A percentile compares a stretch with the other conserved stretches of the same genome.
Evolutionary conservation across 495 filamentous ascomycete species (phyloP).

Genomic region (Umbilicaria muhlenbergii): DNA sequence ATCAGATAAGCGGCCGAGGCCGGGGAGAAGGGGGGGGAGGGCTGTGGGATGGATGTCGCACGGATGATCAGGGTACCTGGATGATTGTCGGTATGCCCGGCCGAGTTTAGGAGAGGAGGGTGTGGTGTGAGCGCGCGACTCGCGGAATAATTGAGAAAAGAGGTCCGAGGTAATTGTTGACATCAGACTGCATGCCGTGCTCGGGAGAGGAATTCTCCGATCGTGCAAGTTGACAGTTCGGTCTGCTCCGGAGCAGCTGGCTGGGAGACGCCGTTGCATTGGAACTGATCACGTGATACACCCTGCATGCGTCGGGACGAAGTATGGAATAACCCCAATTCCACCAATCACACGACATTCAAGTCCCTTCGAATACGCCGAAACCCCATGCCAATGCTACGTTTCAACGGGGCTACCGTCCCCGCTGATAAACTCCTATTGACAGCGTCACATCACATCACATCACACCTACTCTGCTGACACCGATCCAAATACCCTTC

Average conservation of each 20-base stretch:
- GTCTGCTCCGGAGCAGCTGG: too few species aligned
- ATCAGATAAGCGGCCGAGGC: slow-evolving; percentile 4
- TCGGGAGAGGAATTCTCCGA: too few species aligned
- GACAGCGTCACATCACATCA: slow-evolving; percentile 28
- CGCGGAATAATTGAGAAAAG: slow-evolving; percentile 11
- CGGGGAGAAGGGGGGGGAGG: slow-evolving; percentile 44
- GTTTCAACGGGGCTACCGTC: too few species aligned
- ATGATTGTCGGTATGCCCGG: slow-evolving; percentile 49
- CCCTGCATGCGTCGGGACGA: too few species aligned
- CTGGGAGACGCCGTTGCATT: too few species aligned
- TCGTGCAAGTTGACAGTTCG: too few species aligned
- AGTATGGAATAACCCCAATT: too few species aligned
- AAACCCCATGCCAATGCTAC: too few species aligned
- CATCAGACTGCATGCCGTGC: not conserved
- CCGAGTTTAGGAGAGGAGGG: slow-evolving; percentile 49
- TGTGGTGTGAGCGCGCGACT: slow-evolving; percentile 85
- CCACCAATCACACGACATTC: too few species aligned
- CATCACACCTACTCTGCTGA: slow-evolving; percentile 30
- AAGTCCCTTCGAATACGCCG: too few species aligned
- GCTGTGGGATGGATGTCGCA: slow-evolving; percentile 63
- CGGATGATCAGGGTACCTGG: slow-evolving; percentile 53
- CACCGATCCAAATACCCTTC: slow-evolving; percentile 48
- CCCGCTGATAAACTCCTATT: too few species aligned
- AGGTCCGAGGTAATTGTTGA: slow-evolving; percentile 2
- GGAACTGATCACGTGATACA: too few species aligned